Percentiles rank a stretch among this genome's conserved stretches.
Evolutionary conservation across 2,329 filamentous ascomycete genomes (phyloP).

Genomic region (Epichloe elymi): DNA sequence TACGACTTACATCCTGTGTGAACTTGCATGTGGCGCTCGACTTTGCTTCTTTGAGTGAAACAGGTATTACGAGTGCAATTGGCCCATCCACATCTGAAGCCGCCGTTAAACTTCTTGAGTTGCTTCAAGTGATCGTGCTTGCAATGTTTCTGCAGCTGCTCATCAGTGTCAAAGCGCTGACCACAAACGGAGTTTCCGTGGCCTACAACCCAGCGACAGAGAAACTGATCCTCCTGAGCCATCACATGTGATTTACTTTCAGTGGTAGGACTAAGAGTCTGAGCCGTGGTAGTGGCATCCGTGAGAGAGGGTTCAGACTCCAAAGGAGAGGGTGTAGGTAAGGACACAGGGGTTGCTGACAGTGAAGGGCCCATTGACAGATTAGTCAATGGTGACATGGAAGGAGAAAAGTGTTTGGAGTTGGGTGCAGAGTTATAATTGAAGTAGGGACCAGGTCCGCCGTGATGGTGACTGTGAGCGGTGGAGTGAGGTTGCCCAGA

Average conservation of each 20-base stretch:
- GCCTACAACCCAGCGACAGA: conserved; percentile 21
- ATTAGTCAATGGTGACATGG: conserved; percentile 12
- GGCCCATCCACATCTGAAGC: conserved; percentile 43
- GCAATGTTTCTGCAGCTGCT: conserved; percentile 42
- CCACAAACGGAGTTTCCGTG: conserved; percentile 15
- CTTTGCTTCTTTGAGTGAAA: conserved; percentile 48
- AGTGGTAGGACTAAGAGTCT: neutral
- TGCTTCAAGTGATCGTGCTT: conserved; percentile 34
- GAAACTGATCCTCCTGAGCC: conserved; percentile 14
- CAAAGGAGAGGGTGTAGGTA: conserved; percentile 11
- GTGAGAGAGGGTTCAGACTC: conserved; percentile 10
- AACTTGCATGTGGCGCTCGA: conserved; percentile 51
- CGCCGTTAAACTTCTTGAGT: conserved; percentile 29
- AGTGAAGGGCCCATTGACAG: conserved; percentile 12
- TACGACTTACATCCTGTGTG: conserved; percentile 46
- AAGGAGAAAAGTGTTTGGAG: conserved; percentile 10
- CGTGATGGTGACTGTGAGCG: conserved; percentile 2
- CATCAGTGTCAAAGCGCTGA: conserved; percentile 27
- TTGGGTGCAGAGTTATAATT: neutral
- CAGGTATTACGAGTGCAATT: conserved; percentile 39
- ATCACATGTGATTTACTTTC: conserved; percentile 8
- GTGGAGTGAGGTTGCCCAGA: neutral
- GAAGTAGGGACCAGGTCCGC: neutral
- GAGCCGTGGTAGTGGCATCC: neutral
- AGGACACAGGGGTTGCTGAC: conserved; percentile 9